Conservation (phyloP, 768 basidiomycete species). For the Mycena filopes region DNA sequence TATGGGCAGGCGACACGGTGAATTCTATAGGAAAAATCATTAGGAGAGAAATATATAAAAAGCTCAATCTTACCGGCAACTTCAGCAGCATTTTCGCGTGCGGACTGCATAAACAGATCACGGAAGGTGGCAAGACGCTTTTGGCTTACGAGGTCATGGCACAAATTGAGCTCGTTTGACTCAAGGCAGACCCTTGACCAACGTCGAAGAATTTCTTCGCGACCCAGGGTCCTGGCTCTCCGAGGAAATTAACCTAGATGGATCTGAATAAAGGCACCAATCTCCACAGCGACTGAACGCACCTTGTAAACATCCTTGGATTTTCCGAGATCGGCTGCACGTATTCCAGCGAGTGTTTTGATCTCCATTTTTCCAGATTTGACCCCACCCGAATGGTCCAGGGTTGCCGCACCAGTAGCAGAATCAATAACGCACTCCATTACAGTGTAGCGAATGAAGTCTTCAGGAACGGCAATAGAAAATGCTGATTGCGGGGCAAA, state of each 20-base stretch:
- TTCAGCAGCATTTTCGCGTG: background rate
- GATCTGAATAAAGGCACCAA: background rate
- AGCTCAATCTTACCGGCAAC: background rate
- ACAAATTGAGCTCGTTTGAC: background rate
- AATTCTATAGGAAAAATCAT: background rate
- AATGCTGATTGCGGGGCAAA: no score
- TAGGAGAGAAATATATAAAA: background rate
- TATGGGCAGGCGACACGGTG: background rate
- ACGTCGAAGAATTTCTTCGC: background rate
- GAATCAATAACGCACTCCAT: background rate
- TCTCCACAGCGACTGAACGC: no score
- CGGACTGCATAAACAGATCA: background rate
- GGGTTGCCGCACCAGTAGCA: background rate
- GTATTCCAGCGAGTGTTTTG: background rate
- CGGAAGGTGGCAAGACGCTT: background rate
- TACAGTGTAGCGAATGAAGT: background rate
- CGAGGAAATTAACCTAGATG: background rate
- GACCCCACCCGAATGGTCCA: background rate
- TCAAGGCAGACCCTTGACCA: background rate
- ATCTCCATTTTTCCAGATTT: background rate
- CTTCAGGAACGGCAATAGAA: no score
- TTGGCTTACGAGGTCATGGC: background rate
- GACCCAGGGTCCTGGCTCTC: background rate
- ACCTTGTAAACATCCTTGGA: constrained; percentile 1
- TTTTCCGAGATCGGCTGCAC: background rate